Base-by-base conservation (phyloP, 1,139 yeast genomes). In the Protomyces lactucae-debilis region DNA sequence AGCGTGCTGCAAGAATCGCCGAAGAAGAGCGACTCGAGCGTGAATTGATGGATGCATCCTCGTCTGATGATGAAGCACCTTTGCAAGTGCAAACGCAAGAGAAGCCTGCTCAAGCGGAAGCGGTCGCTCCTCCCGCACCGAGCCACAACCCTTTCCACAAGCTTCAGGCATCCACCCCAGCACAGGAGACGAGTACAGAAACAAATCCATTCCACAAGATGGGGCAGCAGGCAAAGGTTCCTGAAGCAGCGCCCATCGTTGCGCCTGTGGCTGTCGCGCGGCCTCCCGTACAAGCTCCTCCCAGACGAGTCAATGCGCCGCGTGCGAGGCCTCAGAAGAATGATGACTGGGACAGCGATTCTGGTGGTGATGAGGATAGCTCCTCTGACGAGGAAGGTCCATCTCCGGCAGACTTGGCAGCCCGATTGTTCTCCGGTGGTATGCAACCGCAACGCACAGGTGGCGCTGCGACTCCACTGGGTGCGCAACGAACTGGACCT, bases 1-100 rank as follows among this genome's bases (percentile, higher is more conserved):
- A 88, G 75, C 83, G 85, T 86, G 86, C 83, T 67, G 85, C 83
- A 73, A 73, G 80, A 71, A 68, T 73, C 70, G 70, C 79, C 72
- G 69, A 77, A 67, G 76, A 78, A 71, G 68, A 75, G 67, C 67
- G 71, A 72, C 69, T 71, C 28, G 66, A 73, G 61, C 74, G 75
- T 43, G 76, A 74, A 55, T 77, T 76, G 52, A 77, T 74, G 64
- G 80, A 75, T 66, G 82, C 75, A 67, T 82, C 76, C 43, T 67
- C 61, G 52, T 68, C 70, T 12, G 71, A 69, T 8, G 66, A 69
- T 10, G 69, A 66, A 43, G 48, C 48, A 6, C 48, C 48, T 16
- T 2, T 18, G 8, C 25, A 16, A 18, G 48, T 43, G 12, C 48
- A 43, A 16, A 28, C 32, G 32, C n/a, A 39, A 16, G 43, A 39